These are phyloP conservation scores for Taxawa tesnikishii DNA, from an alignment of 2,329 filamentous ascomycete genomes.

Conservation along the genomic window DNA sequence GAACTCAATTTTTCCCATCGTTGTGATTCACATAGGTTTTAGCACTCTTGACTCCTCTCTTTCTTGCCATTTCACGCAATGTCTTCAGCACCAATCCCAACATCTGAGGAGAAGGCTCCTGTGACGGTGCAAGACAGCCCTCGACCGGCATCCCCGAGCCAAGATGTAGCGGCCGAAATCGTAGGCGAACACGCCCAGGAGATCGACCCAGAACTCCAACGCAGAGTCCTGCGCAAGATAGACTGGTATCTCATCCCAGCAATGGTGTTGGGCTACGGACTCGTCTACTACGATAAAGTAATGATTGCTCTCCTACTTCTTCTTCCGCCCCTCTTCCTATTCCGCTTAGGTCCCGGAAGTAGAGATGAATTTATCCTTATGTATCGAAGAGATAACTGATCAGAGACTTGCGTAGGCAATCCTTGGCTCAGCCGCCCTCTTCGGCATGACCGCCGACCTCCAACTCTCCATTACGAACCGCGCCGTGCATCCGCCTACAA, in stretches of 20 bases:
- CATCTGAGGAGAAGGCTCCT: not conserved
- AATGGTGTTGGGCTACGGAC: constrained; percentile 51
- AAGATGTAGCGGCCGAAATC: constrained; percentile 46
- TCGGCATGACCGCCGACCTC: constrained; percentile 64
- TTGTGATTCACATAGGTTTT: not conserved
- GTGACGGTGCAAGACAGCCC: not conserved
- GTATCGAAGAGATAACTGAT: too few species aligned
- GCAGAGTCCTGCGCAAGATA: constrained; percentile 51
- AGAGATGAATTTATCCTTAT: too few species aligned
- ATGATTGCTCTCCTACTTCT: too few species aligned
- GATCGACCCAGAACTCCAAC: constrained; percentile 43
- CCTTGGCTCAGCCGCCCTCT: constrained; percentile 58
- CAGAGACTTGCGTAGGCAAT: too few species aligned
- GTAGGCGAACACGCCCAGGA: constrained; percentile 44
- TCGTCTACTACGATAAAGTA: too few species aligned
- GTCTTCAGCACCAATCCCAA: not conserved
- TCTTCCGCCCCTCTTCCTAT: too few species aligned
- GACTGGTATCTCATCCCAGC: constrained; percentile 55
- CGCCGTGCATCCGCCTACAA: constrained; percentile 41
- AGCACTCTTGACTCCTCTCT: not conserved
- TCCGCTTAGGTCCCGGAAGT: too few species aligned
- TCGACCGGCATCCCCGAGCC: constrained; percentile 22
- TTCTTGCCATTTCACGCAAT: too few species aligned
- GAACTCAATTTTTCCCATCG: too few species aligned
- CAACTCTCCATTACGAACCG: constrained; percentile 42